Evolutionary conservation across 306 rosid species (phyloP).

Genomic region (Cercis canadensis): DNA sequence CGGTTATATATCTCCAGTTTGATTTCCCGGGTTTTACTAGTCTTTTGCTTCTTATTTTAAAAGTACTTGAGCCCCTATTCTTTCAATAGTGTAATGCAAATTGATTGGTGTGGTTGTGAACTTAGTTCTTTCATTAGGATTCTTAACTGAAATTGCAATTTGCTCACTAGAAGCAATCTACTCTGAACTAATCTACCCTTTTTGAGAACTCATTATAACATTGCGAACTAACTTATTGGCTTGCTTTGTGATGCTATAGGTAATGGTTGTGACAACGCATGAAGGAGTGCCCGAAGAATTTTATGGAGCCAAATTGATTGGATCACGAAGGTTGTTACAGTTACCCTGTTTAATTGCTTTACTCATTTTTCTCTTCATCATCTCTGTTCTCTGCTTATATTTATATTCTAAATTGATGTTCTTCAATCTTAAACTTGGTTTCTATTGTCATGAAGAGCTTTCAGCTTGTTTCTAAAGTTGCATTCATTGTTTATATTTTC

Average conservation of each 20-base stretch:
- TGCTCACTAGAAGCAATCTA: background rate
- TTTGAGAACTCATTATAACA: background rate
- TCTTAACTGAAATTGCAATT: background rate
- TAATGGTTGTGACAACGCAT: constrained; percentile 96
- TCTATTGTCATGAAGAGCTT: background rate
- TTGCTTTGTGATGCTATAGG: constrained; percentile 53
- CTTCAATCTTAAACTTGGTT: constrained; percentile 1
- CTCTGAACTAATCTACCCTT: background rate
- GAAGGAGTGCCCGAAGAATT: constrained; percentile 95
- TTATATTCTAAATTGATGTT: constrained; percentile 7
- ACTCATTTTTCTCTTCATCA: constrained; percentile 15
- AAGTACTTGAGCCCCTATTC: background rate
- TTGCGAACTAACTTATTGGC: constrained; percentile 25
- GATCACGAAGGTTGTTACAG: constrained; percentile 76
- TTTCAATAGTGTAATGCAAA: background rate
- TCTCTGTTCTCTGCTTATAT: constrained; percentile 6
- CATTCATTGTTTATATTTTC: background rate
- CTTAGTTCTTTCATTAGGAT: constrained; percentile 23
- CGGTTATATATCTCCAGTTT: background rate
- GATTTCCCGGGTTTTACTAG: background rate
- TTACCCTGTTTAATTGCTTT: constrained; percentile 20
- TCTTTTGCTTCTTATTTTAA: background rate
- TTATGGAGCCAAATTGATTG: constrained; percentile 88
- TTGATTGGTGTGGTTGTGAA: background rate
- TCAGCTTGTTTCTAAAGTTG: constrained; percentile 29